phyloP scores from a whole-genome alignment of 371 early-diverging fungal species.

The Circinella minor region DNA sequence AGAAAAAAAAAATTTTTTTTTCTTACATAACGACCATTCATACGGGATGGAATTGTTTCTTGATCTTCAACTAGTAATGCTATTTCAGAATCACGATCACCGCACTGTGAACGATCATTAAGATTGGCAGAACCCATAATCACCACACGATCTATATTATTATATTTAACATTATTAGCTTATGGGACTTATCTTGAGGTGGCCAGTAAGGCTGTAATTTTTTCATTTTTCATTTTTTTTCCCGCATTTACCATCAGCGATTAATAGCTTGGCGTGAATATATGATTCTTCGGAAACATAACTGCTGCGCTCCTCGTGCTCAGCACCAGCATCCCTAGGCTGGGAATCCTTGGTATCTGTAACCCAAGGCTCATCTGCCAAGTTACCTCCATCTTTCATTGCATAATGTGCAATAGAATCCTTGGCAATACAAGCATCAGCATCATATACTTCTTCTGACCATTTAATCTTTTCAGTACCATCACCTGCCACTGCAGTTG shows the following conservation, averaged over 20 bases:
- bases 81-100: slow-evolving; percentile 92
- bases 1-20: neutral
- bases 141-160: slow-evolving; percentile 63
- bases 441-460: slow-evolving; percentile 21
- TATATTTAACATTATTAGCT: too few relatives aligned
- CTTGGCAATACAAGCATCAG: slow-evolving; percentile 38
- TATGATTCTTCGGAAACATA: slow-evolving; percentile 89
- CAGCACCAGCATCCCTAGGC: slow-evolving; percentile 17
- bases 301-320: slow-evolving; percentile 43
- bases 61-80: slow-evolving; percentile 84
- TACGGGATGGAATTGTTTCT: slow-evolving; percentile 66
- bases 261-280: slow-evolving; percentile 91
- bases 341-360: slow-evolving; percentile 14
- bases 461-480: slow-evolving; percentile 16
- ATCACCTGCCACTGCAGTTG: slow-evolving; percentile 30
- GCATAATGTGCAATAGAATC: slow-evolving; percentile 30
- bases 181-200: too few relatives aligned
- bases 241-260: slow-evolving; percentile 75
- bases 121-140: slow-evolving; percentile 93
- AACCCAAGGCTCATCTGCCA: slow-evolving; percentile 26
- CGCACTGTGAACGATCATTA: slow-evolving; percentile 91
- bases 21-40: slow-evolving; percentile 74
- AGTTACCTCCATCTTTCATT: slow-evolving; percentile 27
- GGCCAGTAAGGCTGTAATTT: neutral
- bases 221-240: neutral